phyloP scores from a whole-genome alignment of 345 rosid species.

The Reutealis trisperma region DNA sequence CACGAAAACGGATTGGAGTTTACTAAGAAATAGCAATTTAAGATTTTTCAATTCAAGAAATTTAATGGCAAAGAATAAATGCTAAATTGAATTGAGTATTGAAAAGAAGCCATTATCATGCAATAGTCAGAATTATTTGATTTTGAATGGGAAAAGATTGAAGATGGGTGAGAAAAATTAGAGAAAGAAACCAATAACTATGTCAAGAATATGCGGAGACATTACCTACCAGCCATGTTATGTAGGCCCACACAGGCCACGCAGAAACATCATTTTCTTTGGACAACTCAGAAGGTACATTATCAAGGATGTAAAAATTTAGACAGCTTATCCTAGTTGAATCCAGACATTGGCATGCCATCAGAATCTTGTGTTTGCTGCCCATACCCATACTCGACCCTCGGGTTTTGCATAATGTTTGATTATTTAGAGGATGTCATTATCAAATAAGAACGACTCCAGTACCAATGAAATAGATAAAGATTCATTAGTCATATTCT shows the following conservation, averaged over 20 bases:
- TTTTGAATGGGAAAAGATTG: not conserved
- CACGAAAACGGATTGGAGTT: too few relatives aligned
- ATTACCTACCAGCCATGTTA: not conserved
- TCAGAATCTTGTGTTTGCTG: slow-evolving; percentile 2
- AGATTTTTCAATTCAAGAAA: too few relatives aligned
- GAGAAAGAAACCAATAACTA: not conserved
- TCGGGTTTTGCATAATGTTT: too few relatives aligned
- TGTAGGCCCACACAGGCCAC: not conserved
- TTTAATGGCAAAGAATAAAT: too few relatives aligned
- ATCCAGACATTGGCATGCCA: not conserved
- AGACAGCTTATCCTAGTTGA: not conserved
- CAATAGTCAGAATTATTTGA: not conserved
- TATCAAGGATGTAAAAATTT: not conserved
- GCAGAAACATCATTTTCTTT: not conserved
- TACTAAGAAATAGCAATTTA: too few relatives aligned
- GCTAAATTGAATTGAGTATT: too few relatives aligned
- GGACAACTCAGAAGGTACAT: not conserved
- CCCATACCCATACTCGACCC: not conserved
- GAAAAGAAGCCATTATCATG: not conserved
- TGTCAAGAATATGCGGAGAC: not conserved
- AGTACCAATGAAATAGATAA: too few relatives aligned
- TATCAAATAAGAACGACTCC: too few relatives aligned
- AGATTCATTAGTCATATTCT: too few relatives aligned
- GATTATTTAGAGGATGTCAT: too few relatives aligned
- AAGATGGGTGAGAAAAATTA: not conserved